Evolutionary conservation across 768 basidiomycete species (phyloP), one percentile per base, ranked within the genome.

Genomic region (Mrakia gelida): DNA sequence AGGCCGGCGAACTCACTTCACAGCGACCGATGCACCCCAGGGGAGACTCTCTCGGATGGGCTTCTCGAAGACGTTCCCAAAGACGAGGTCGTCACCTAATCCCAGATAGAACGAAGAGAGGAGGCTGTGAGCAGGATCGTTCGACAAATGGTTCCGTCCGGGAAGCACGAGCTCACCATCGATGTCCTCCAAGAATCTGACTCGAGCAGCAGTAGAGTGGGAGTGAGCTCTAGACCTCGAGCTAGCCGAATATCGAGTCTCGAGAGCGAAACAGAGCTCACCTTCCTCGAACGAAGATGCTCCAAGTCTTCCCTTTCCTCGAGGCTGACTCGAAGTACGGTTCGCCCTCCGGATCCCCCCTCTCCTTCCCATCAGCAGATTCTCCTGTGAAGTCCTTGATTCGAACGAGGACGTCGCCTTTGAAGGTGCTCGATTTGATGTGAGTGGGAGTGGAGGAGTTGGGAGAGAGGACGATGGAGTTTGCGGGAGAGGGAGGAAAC

Each of bases 1-100:
- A 65, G 13, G 28, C n/a, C n/a, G 10, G 65, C 9, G 4, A 52
- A 49, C 38, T 18, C 7, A 70, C 67, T 79, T 79, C 5, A 75
- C 26, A 9, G 75, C 78, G 43, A 79, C 73, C n/a, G 78, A 71
- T 11, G 78, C 75, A 1, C 78, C 78, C 74, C 75, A 79, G 15
- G 78, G 78, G 15, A 79, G 41, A 65, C 56, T 54, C 30, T 79
- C 78, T 34, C 70, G 23, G 75, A 79, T 79, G 54, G 78, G 78
- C 11, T 72, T 70, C 30, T 79, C 78, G 28, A 75, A 79, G 0
- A 59, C 56, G 61, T 79, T 79, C 10, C 78, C 78, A 38, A 79
- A 79, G 30, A 79, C 68, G 16, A 79, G 34, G 59, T 79, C 78
- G 56, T 79, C 74, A 9, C 73, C 65, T 70, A 26, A 45, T 1